Conservation (phyloP, 805 yeast species). For the Isabelozyma gotoi region DNA sequence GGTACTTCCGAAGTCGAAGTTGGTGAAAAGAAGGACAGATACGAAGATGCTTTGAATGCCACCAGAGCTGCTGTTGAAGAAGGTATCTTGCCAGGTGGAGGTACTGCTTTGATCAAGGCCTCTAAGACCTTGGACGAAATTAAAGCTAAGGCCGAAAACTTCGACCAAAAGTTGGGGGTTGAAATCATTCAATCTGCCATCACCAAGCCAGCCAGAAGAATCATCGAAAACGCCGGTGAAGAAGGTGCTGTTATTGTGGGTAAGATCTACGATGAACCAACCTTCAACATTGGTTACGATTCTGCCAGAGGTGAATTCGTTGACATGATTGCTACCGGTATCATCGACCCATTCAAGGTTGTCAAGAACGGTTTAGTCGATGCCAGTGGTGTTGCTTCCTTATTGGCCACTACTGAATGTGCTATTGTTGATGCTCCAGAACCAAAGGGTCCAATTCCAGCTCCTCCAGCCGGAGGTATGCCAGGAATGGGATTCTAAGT, state of each 20-base stretch:
- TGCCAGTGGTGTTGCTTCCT: conserved; percentile 96
- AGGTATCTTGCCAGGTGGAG: conserved; percentile 99
- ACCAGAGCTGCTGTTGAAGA: conserved; percentile 99
- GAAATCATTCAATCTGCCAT: conserved; percentile 90
- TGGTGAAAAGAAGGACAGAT: conserved; percentile 98
- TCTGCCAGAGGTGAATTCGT: conserved; percentile 90
- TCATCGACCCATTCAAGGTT: conserved; percentile 97
- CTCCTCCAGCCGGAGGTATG: conserved; percentile 51
- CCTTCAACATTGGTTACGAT: conserved; percentile 89
- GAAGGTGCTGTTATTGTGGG: conserved; percentile 98
- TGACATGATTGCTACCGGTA: conserved; percentile 95
- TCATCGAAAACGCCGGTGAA: conserved; percentile 94
- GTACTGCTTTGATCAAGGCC: conserved; percentile 96
- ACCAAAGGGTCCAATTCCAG: conserved; percentile 58
- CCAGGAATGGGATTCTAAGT: conserved; percentile 27
- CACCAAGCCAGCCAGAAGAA: conserved; percentile 92
- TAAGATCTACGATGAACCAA: conserved; percentile 64
- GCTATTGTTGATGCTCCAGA: conserved; percentile 95
- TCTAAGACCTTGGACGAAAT: conserved; percentile 69
- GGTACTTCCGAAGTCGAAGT: conserved; percentile 97
- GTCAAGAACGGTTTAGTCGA: conserved; percentile 94
- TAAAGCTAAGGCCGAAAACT: conserved; percentile 67
- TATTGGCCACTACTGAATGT: conserved; percentile 97
- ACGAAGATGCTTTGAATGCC: conserved; percentile 97
- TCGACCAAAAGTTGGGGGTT: conserved; percentile 95